Evolutionary conservation across 1,139 yeast species (phyloP), one percentile per base, ranked within the genome.

Genomic region (Debaryomycetaceae sp.): DNA sequence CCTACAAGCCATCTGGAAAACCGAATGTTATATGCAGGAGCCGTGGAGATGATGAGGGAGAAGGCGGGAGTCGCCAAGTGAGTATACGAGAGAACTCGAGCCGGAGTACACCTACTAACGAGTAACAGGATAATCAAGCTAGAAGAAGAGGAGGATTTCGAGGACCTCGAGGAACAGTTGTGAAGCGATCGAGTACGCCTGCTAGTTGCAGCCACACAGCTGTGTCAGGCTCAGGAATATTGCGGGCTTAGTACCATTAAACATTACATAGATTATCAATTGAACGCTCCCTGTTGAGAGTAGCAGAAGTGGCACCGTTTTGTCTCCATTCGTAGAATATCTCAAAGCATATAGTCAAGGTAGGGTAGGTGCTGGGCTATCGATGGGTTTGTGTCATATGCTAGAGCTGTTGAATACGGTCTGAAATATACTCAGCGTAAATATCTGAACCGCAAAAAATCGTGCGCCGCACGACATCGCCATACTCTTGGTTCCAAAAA

Each of bases 11-110:
- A 87, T 14, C 93, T 84, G 59, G 87, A 84, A 45, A 72, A 78
- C 59, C 80, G 85, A 60, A 90, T 90, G 97, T 67, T 87, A 41
- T 90, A 87, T 57, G 97, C 97, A 1, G 96, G 95, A 2, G 95
- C 96, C 0, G 79, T 87, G 24, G 97, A 90, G 58, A 67, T 84
- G 54, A 77, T 90, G 49, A 75, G 93, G 60, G 83, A 79, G 44
- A 84, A 84, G 56, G 87, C 95, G 14, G 91, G 93, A 11, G 91
- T 86, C 11, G 70, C 81, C 36, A 80, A 78, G 81, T 76, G 63
- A 47, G 82, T 77, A 56, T 52, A 24, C 11, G 8, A 24, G 31
- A 27, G 31, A 11, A 8, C 8, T 13, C 38, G 17, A n/a, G n/a
- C 30, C 5, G 14, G 8, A 24, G 13, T 14, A 24, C 11, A 20